These are phyloP conservation scores for Speleostelium caveatum DNA, from an alignment of 78 protist species.

Conservation along the genomic window DNA sequence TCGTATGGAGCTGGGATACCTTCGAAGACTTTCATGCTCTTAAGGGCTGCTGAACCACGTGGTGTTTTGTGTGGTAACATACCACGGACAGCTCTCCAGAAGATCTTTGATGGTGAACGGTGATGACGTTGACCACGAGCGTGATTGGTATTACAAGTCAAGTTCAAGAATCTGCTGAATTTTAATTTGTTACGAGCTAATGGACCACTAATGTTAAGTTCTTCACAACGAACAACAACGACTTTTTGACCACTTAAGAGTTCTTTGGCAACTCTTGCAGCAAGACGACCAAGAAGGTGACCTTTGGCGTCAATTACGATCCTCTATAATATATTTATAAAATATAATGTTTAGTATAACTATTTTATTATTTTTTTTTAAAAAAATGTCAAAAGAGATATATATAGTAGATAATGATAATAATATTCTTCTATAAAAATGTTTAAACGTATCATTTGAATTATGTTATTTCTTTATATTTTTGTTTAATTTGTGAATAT, in stretches of 20 bases:
- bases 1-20: conserved; percentile 98
- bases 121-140: conserved; percentile 95
- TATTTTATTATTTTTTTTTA: no score
- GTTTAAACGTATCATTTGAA: no score
- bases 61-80: conserved; percentile 99
- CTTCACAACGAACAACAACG: conserved; percentile 97
- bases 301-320: conserved; percentile 95
- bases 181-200: conserved; percentile 97
- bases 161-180: conserved; percentile 85
- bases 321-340: no score
- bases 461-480: no score
- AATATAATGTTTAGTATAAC: no score
- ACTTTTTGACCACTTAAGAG: conserved; percentile 95
- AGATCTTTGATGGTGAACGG: conserved; percentile 97
- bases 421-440: no score
- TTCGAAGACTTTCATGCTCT: conserved; percentile 95
- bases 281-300: conserved; percentile 99
- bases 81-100: conserved; percentile 97
- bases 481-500: no score
- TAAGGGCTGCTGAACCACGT: conserved; percentile 97
- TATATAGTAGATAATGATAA: no score
- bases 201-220: conserved; percentile 93
- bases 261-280: conserved; percentile 98
- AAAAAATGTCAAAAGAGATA: no score
- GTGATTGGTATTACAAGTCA: conserved; percentile 97